These are phyloP conservation scores for Chlamydomonas asymmetrica DNA, from an alignment of 139 green algal species.

Conservation along the genomic window DNA sequence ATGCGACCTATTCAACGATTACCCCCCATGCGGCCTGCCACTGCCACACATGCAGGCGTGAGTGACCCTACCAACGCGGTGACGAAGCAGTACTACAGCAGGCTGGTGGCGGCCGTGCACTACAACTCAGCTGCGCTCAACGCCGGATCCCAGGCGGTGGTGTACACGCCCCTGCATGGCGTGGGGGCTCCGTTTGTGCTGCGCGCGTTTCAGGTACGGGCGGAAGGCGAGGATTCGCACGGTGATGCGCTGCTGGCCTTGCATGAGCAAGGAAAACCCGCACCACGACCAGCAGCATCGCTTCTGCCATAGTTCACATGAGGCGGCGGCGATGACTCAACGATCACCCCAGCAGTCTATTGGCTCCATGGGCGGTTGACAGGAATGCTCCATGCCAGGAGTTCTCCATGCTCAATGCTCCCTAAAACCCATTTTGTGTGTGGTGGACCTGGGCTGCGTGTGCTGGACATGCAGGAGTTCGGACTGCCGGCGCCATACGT, in stretches of 20 bases:
- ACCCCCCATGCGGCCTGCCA: background rate
- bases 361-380: no score
- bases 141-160: slow-evolving; percentile 22
- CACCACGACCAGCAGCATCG: no score
- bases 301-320: no score
- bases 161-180: slow-evolving; percentile 80
- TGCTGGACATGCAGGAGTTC: slow-evolving; percentile 37
- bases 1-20: no score
- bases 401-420: no score
- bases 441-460: no score
- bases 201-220: slow-evolving; percentile 41
- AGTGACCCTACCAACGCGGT: slow-evolving; percentile 50
- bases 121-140: slow-evolving; percentile 36
- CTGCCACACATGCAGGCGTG: slow-evolving; percentile 11
- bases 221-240: background rate
- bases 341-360: background rate
- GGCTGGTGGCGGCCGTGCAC: no score
- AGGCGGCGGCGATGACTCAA: no score
- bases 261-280: no score
- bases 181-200: slow-evolving; percentile 58
- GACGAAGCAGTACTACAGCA: slow-evolving; percentile 47
- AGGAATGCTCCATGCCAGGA: no score
- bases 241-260: no score
- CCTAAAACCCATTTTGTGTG: no score
- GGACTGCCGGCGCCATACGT: slow-evolving; percentile 54